These are phyloP conservation scores for Anthracocystis setariae DNA, from an alignment of 1,284 basidiomycete species.

Conservation along the genomic window DNA sequence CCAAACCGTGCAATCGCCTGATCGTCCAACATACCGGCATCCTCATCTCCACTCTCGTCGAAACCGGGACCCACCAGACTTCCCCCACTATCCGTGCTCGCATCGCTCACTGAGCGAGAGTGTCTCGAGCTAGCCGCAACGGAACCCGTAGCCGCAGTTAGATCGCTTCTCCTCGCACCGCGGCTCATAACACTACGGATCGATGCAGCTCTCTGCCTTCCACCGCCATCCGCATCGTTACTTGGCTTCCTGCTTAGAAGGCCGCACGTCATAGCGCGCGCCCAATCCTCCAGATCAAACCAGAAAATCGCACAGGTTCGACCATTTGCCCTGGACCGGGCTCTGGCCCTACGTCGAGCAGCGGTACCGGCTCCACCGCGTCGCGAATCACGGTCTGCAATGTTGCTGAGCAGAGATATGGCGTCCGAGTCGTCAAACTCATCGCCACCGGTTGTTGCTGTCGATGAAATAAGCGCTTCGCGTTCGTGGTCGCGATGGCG, in stretches of 20 bases:
- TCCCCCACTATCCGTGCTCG: constrained; percentile 36
- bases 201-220: constrained; percentile 23
- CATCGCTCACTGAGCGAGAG: constrained; percentile 28
- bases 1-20: constrained; percentile 46
- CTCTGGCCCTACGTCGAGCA: constrained; percentile 31
- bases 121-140: constrained; percentile 18
- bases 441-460: constrained; percentile 18
- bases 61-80: constrained; percentile 24
- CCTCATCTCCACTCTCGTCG: constrained; percentile 44
- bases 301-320: constrained; percentile 26
- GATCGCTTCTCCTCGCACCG: constrained; percentile 19
- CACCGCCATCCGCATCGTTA: not conserved
- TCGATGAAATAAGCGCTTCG: constrained; percentile 16
- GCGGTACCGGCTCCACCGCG: constrained; percentile 18
- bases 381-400: constrained; percentile 51
- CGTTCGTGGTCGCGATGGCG: constrained; percentile 21
- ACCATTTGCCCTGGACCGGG: constrained; percentile 23
- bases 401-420: constrained; percentile 58
- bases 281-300: constrained; percentile 27
- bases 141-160: not conserved
- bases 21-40: constrained; percentile 57
- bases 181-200: constrained; percentile 41
- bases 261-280: constrained; percentile 23
- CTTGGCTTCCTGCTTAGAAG: constrained; percentile 13
- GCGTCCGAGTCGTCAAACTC: constrained; percentile 59